Conservation (phyloP, 2,329 filamentous ascomycete species). For the Paraconiothyrium sp. region DNA sequence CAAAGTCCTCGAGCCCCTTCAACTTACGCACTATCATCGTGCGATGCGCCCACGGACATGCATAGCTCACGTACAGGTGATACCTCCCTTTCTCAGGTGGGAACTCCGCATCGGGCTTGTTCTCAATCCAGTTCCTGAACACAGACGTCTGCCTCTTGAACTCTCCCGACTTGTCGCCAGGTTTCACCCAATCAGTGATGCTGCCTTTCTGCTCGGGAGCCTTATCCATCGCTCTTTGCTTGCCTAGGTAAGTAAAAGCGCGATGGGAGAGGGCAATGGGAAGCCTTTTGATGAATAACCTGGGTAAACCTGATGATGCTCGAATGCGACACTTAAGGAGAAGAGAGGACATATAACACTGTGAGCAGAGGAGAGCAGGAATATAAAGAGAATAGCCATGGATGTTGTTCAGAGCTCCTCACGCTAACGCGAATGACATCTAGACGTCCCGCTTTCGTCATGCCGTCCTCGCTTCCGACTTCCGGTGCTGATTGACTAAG, state of each 20-base stretch:
- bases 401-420: conserved; percentile 9
- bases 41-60: conserved; percentile 92
- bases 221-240: conserved; percentile 26
- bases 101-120: conserved; percentile 75
- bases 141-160: conserved; percentile 88
- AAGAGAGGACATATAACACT: conserved; percentile 12
- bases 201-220: conserved; percentile 32
- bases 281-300: neutral
- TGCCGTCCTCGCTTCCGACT: conserved; percentile 9
- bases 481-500: conserved; percentile 17
- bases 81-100: conserved; percentile 89
- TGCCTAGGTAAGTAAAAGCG: neutral
- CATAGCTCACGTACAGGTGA: conserved; percentile 94
- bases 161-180: conserved; percentile 81
- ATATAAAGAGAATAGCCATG: neutral
- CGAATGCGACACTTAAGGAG: conserved; percentile 9
- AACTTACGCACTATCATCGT: conserved; percentile 87
- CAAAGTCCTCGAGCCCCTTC: conserved; percentile 89
- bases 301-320: conserved; percentile 1
- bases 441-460: conserved; percentile 25
- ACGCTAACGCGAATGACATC: conserved; percentile 13
- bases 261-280: neutral
- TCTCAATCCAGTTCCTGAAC: conserved; percentile 84
- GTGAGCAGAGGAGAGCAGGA: neutral
- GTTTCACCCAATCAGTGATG: conserved; percentile 86